Percentiles rank a stretch among this genome's conserved stretches.
These are phyloP conservation scores for Xerocomus brunneocitrinus DNA, from an alignment of 768 basidiomycete species.

Conservation along the genomic window DNA sequence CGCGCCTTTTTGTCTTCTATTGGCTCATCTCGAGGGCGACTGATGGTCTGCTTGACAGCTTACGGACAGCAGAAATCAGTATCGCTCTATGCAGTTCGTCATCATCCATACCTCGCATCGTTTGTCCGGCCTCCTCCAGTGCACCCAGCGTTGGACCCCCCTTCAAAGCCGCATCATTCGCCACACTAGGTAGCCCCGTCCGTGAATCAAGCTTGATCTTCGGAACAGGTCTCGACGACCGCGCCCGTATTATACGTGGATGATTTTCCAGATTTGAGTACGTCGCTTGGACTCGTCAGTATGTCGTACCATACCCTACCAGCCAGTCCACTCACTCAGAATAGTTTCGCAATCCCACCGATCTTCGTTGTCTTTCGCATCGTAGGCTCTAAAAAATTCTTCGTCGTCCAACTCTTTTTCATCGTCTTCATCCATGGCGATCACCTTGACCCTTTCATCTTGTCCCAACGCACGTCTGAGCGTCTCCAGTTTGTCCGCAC, in stretches of 20 bases:
- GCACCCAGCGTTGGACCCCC: slow-evolving; percentile 5
- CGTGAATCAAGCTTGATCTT: slow-evolving; percentile 71
- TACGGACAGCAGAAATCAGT: slow-evolving; percentile 1
- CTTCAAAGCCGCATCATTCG: slow-evolving; percentile 17
- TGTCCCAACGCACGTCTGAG: slow-evolving; percentile 75
- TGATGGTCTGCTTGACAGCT: slow-evolving; percentile 44
- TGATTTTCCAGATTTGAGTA: slow-evolving; percentile 99
- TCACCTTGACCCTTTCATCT: slow-evolving; percentile 51
- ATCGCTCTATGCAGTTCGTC: background rate
- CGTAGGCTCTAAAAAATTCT: slow-evolving; percentile 37
- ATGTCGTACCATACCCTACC: background rate
- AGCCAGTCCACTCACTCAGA: slow-evolving; percentile 55
- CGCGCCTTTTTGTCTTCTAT: slow-evolving; percentile 69
- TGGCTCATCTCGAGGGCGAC: slow-evolving; percentile 71
- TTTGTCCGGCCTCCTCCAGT: slow-evolving; percentile 20
- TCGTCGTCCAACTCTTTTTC: slow-evolving; percentile 43
- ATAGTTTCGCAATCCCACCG: slow-evolving; percentile 98
- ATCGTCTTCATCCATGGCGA: slow-evolving; percentile 41
- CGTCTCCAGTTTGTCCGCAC: slow-evolving; percentile 74
- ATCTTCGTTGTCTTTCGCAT: slow-evolving; percentile 53
- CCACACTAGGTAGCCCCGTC: slow-evolving; percentile 68
- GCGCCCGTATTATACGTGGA: slow-evolving; percentile 77
- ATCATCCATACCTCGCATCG: slow-evolving; percentile 21
- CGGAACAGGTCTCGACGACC: slow-evolving; percentile 48
- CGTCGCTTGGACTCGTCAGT: slow-evolving; percentile 56